Evolutionary conservation across 148 eudicot genomes (phyloP), one percentile per base, ranked within the genome.

Genomic region (Vaccinium myrtillus): DNA sequence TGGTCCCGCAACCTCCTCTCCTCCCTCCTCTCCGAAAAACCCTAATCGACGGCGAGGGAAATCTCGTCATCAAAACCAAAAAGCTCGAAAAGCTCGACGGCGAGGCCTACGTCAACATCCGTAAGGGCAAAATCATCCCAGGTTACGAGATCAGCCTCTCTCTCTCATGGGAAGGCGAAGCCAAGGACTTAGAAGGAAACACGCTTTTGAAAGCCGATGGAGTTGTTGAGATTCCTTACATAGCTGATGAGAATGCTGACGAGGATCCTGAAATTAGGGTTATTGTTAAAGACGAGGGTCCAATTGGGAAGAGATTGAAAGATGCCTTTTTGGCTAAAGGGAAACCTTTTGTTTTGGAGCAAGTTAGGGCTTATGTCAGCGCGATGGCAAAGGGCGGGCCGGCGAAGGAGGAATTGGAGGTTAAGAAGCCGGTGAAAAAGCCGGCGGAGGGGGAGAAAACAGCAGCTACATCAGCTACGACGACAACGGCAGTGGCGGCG

Each of bases 321-420:
- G 95, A 96, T 15, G 95, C 94, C 8, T 88, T 94, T 76, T 1
- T 94, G 51, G 85, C 50, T 3, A 91, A 90, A 75, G 98, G 98
- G n/a, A 94, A 91, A 79, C 84, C 83, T 0, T 84, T 91, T 83
- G 92, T 96, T 80, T 82, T 87, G 85, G 92, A 93, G 83, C 89
- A 92, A 69, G 51, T 96, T 79, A 93, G 92, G 93, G 96, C 70
- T 71, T 96, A 83, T 50, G 98, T 95, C 8, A 89, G 86, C 15
- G 92, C 93, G 8, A 96, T 96, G 99, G 94, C 99, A 4, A 92
- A 78, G 23, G 99, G 99, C 0, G 98, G 99, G 65, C 98, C 98
- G 0, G 93, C 94, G 1, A 95, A 85, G 91, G 98, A 92, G 1
- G 99, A 94, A 55, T 81, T 93, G 78, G 95, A 94, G 87, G 87